phyloP scores from a whole-genome alignment of 768 basidiomycete species.

The Lactarius sanguifluus region DNA sequence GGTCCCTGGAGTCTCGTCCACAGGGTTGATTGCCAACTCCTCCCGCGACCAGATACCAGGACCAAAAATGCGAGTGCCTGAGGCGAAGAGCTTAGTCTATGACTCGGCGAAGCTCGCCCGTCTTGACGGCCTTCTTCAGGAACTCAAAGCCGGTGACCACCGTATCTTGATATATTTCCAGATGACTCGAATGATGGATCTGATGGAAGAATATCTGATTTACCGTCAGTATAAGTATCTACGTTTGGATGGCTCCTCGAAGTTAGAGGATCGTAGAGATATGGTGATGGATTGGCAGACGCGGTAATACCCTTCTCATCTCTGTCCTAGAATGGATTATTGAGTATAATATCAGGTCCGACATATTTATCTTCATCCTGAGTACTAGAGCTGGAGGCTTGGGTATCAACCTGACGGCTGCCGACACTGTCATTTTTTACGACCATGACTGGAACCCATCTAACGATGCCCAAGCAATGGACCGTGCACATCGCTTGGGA shows the following conservation, averaged over 20 bases:
- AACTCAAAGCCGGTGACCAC: slow-evolving; percentile 91
- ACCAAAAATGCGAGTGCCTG: slow-evolving; percentile 88
- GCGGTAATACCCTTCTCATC: slow-evolving; percentile 51
- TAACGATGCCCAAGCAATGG: slow-evolving; percentile 98
- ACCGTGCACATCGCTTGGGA: slow-evolving; percentile 93
- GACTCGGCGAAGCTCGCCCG: slow-evolving; percentile 96
- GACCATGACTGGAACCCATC: slow-evolving; percentile 97
- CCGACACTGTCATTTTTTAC: slow-evolving; percentile 95
- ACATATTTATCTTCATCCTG: slow-evolving; percentile 86
- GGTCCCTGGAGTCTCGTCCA: slow-evolving; percentile 59
- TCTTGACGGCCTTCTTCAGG: slow-evolving; percentile 84
- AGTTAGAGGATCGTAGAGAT: slow-evolving; percentile 92
- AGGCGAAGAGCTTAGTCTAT: slow-evolving; percentile 90
- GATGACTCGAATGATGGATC: slow-evolving; percentile 99
- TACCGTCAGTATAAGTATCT: slow-evolving; percentile 96
- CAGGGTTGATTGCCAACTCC: slow-evolving; percentile 68
- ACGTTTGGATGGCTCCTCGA: slow-evolving; percentile 89
- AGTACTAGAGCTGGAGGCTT: slow-evolving; percentile 95
- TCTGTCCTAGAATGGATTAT: slow-evolving; percentile 5
- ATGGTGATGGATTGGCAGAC: slow-evolving; percentile 99
- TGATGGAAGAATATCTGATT: slow-evolving; percentile 98
- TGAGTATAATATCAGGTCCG: slow-evolving; percentile 52
- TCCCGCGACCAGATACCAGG: slow-evolving; percentile 72
- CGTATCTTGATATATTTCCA: slow-evolving; percentile 97
- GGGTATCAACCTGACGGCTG: slow-evolving; percentile 94